Evolutionary conservation across 2,329 filamentous ascomycete species (phyloP).

Genomic region (Colletotrichum coccodes): DNA sequence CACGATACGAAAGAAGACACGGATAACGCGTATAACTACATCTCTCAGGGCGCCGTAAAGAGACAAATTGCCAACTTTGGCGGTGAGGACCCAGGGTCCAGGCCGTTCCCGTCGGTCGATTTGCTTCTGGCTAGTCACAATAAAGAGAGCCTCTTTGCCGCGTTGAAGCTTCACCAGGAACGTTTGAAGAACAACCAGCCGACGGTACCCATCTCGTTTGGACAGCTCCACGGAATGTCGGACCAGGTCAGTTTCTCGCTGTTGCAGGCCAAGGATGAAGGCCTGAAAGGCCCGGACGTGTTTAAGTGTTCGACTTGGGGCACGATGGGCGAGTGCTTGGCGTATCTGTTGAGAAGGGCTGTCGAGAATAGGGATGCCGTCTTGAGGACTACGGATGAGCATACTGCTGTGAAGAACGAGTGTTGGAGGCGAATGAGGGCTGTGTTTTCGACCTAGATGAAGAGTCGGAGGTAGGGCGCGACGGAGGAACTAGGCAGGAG

Average conservation of each 20-base stretch:
- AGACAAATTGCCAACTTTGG: constrained; percentile 50
- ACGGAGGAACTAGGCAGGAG: neutral
- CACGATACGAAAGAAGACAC: constrained; percentile 64
- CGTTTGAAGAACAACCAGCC: constrained; percentile 47
- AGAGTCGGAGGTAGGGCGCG: neutral
- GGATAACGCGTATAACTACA: constrained; percentile 60
- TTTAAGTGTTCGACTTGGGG: constrained; percentile 55
- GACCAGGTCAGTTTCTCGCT: constrained; percentile 64
- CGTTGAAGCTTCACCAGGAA: constrained; percentile 54
- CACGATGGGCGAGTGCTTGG: constrained; percentile 48
- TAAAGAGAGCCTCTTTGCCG: constrained; percentile 49
- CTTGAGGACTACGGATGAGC: constrained; percentile 43
- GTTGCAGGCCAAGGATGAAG: constrained; percentile 47
- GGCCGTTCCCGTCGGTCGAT: constrained; percentile 54
- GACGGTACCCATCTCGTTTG: constrained; percentile 54
- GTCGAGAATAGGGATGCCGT: constrained; percentile 49
- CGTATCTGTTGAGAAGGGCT: constrained; percentile 48
- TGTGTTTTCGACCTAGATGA: neutral
- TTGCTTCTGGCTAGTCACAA: constrained; percentile 67
- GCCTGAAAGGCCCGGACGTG: constrained; percentile 41
- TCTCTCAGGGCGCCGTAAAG: constrained; percentile 51
- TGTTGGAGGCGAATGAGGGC: constrained; percentile 42
- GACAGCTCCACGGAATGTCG: constrained; percentile 67
- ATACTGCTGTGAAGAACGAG: constrained; percentile 42
- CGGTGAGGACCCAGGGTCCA: constrained; percentile 36